Evolutionary conservation across 1,284 basidiomycete species (phyloP), one percentile per base, ranked within the genome.

Genomic region (Chiua sp.): DNA sequence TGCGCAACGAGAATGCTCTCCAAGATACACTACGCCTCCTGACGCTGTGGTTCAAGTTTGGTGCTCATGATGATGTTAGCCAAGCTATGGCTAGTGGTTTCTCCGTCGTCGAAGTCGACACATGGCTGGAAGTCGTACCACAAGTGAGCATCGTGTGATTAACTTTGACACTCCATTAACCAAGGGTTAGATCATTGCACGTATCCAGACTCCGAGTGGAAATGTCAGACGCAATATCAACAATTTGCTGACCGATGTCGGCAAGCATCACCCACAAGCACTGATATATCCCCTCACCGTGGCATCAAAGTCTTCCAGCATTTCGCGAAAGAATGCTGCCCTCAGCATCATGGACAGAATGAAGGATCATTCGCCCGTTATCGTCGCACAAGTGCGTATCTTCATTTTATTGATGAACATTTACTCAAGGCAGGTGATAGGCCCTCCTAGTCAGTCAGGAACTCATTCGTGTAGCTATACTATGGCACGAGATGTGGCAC

Each of bases 401-500:
- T 47, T 59, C 7, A n/a, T 48, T 57, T 56, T 44, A 22, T 32
- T 39, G 33, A 44, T 22, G 20, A 23, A 46, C 51, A 32, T 20
- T 59, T 47, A 47, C 20, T 65, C 42, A 67, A 28, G 42, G 7
- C 33, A 51, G 28, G 53, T 63, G n/a, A 28, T 60, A 94, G 88
- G 98, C 98, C 16, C 79, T 92, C 57, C 76, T 98, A 22, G 95
- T 99, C 72, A 94, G 93, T 74, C 90, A 94, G 51, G 98, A 99
- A 75, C 86, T 99, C 35, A 98, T 99, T 66, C 90, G 98, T 18
- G 95, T 98, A 5, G 98, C 98, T 3, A 99, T 99, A 63, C 80
- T 99, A 22, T 99, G 98, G 98, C 96, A 99, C 71, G 98, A 99
- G 75, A 83, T 98, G 70, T 99, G 98, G 98, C 96, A 98, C 71